Evolutionary conservation across 768 basidiomycete genomes (phyloP).

Genomic region (Phylloporus rhodoxanthus): DNA sequence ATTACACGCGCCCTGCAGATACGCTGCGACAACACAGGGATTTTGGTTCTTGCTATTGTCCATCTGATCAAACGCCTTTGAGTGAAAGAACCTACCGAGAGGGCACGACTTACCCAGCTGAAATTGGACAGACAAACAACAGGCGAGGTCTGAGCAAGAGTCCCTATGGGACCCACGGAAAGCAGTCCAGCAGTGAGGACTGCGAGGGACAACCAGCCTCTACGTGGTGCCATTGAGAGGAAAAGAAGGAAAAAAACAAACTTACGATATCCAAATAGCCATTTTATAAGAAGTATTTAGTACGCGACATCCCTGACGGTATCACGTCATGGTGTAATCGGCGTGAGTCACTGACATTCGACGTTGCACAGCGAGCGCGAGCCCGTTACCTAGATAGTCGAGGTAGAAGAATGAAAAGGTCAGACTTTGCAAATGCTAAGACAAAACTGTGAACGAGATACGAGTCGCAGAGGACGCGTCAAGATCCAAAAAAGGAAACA

Average conservation of each 20-base stretch:
- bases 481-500: background rate
- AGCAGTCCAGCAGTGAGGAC: conserved; percentile 16
- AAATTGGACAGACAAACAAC: conserved; percentile 20
- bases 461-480: background rate
- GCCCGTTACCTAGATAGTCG: background rate
- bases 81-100: background rate
- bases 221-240: conserved; percentile 7
- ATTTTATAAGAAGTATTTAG: background rate
- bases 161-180: conserved; percentile 9
- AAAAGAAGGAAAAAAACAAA: background rate
- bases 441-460: background rate
- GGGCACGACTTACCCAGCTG: conserved; percentile 22
- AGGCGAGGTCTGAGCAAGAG: conserved; percentile 20
- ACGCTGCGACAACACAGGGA: conserved; percentile 44
- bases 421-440: background rate
- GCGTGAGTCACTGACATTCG: too few relatives aligned
- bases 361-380: background rate
- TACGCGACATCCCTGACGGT: conserved; percentile 3
- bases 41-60: conserved; percentile 41
- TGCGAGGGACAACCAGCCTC: conserved; percentile 13
- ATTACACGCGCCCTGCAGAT: conserved; percentile 39
- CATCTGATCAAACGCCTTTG: conserved; percentile 18
- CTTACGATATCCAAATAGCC: background rate
- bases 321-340: background rate
- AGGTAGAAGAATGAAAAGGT: background rate